A percentile compares a stretch with the other conserved stretches of the same genome.
These are phyloP conservation scores for Saposhnikovia divaricata DNA, from an alignment of 129 eudicot species.

Conservation along the genomic window DNA sequence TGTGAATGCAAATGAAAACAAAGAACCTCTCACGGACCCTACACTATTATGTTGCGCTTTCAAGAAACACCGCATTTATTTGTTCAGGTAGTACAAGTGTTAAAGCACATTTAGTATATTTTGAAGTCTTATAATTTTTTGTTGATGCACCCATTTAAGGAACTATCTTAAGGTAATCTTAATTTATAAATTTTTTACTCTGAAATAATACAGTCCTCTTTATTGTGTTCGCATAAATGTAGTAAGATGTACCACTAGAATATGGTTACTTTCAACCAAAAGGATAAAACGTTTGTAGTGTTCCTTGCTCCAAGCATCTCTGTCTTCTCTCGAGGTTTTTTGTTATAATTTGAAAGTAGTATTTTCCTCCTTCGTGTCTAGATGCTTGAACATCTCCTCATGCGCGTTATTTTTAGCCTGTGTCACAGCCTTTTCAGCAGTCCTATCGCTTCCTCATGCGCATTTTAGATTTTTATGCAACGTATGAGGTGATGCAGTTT, in stretches of 20 bases:
- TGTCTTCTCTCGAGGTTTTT: no score
- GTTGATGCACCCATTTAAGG: neutral
- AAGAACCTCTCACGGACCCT: slow-evolving; percentile 89
- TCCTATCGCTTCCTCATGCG: no score
- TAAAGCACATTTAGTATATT: neutral
- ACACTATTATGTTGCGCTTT: slow-evolving; percentile 93
- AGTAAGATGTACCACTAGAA: neutral
- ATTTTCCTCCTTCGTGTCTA: no score
- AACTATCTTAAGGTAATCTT: neutral
- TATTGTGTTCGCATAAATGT: neutral
- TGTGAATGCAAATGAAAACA: slow-evolving; percentile 83
- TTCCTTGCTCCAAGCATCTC: neutral
- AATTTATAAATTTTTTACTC: neutral
- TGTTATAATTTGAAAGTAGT: no score
- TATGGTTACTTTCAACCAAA: neutral
- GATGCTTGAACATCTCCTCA: no score
- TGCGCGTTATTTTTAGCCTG: no score
- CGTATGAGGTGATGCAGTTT: neutral
- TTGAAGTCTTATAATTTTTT: no score
- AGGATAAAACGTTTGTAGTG: neutral
- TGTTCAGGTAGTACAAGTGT: slow-evolving; percentile 56
- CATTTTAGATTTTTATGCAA: neutral
- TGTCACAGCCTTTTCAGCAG: no score
- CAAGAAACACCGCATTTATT: slow-evolving; percentile 85
- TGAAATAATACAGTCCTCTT: neutral